phyloP scores from a whole-genome alignment of 345 rosid species.

The Lepidium africanum region DNA sequence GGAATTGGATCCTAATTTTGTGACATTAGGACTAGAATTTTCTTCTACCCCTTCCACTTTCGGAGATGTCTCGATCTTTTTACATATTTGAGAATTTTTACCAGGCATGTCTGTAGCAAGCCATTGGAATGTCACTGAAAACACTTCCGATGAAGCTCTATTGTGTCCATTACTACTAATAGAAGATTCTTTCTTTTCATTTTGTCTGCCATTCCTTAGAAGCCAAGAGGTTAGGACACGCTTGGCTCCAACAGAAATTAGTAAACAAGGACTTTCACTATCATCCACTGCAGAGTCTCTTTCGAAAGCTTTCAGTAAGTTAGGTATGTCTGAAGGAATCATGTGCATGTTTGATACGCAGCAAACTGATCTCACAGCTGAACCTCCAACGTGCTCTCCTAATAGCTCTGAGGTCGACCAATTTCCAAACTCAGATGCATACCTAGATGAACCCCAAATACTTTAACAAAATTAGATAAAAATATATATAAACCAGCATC shows the following conservation, averaged over 20 bases:
- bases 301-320: constrained; percentile 4
- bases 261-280: constrained; percentile 42
- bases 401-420: constrained; percentile 78
- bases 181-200: constrained; percentile 20
- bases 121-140: constrained; percentile 86
- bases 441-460: constrained; percentile 39
- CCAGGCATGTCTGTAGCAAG: constrained; percentile 91
- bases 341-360: constrained; percentile 46
- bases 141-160: constrained; percentile 23
- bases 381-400: constrained; percentile 97
- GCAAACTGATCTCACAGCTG: constrained; percentile 91
- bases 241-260: constrained; percentile 91
- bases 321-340: constrained; percentile 30
- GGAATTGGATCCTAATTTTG: constrained; percentile 18
- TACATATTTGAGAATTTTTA: constrained; percentile 38
- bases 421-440: constrained; percentile 43
- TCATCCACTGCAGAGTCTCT: constrained; percentile 25
- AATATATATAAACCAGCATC: not conserved
- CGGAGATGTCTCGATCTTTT: constrained; percentile 25
- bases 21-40: constrained; percentile 16
- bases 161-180: constrained; percentile 19
- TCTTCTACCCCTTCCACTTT: constrained; percentile 16
- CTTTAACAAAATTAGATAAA: not conserved
- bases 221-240: constrained; percentile 88
- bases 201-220: constrained; percentile 38